Percentiles rank a stretch among this genome's conserved stretches.
Evolutionary conservation across 768 basidiomycete species (phyloP).

Genomic region (Mycena sanguinolenta): DNA sequence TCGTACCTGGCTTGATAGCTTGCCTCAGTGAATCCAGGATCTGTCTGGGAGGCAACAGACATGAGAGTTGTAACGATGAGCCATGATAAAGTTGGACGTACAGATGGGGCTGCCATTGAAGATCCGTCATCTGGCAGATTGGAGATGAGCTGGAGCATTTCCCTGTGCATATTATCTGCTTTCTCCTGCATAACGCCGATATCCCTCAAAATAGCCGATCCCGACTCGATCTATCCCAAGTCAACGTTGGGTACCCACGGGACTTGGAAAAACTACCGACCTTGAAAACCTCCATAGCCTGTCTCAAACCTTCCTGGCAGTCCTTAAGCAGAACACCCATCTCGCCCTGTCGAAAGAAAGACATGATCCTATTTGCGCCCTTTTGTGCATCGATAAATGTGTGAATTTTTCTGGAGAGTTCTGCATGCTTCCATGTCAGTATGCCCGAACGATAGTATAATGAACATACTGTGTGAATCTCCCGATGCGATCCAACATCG

Average conservation of each 20-base stretch:
- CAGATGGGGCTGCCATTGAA: not conserved
- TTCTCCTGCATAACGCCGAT: not conserved
- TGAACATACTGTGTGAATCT: not conserved
- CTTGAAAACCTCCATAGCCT: not conserved
- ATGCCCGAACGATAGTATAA: not conserved
- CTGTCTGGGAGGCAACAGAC: not conserved
- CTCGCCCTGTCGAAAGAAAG: not conserved
- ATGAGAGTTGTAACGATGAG: no score
- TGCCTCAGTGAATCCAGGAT: not conserved
- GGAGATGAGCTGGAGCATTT: not conserved
- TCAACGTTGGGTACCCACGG: not conserved
- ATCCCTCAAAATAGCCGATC: not conserved
- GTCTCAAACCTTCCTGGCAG: not conserved
- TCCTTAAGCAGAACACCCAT: not conserved
- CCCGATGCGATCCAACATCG: not conserved
- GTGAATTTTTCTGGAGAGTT: not conserved
- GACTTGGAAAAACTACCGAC: no score
- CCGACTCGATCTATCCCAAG: not conserved
- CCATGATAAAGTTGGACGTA: not conserved
- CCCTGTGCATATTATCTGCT: not conserved
- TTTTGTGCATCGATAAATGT: conserved; percentile 1
- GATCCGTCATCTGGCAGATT: not conserved
- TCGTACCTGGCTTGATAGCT: not conserved
- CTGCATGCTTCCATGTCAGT: not conserved
- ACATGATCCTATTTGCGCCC: not conserved